Evolutionary conservation across 2,329 filamentous ascomycete genomes (phyloP).

Genomic region (Diaporthe aspalathi): DNA sequence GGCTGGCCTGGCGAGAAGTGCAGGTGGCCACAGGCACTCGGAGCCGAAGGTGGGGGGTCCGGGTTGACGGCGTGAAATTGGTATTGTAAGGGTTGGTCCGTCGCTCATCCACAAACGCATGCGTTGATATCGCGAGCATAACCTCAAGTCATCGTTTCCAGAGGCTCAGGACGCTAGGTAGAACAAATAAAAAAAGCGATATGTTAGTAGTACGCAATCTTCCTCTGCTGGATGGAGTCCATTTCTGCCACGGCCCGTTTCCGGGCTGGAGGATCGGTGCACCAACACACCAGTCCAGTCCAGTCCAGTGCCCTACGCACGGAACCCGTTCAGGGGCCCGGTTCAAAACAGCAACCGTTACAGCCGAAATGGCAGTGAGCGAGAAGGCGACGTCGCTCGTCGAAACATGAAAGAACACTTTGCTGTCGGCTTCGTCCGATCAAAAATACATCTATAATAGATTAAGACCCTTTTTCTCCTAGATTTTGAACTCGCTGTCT

Average conservation of each 20-base stretch:
- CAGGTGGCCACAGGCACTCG: conserved; percentile 7
- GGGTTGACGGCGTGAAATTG: not conserved
- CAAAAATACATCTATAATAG: not conserved
- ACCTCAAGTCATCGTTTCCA: too few species aligned
- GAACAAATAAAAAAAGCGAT: too few species aligned
- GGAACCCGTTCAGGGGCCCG: conserved; percentile 30
- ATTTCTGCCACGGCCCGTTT: not conserved
- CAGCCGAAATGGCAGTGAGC: conserved; percentile 13
- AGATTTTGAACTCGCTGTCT: not conserved
- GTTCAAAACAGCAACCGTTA: conserved; percentile 32
- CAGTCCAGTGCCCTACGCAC: conserved; percentile 25
- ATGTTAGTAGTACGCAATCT: too few species aligned
- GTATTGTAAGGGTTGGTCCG: not conserved
- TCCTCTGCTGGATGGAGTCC: fast-evolving
- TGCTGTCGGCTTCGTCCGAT: conserved; percentile 3
- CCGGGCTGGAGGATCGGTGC: conserved; percentile 14
- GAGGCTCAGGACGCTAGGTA: too few species aligned
- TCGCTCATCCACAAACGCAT: too few species aligned
- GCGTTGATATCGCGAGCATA: not conserved
- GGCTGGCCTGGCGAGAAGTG: not conserved
- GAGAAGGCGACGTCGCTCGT: not conserved
- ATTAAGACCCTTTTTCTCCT: not conserved
- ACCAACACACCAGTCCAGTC: not conserved
- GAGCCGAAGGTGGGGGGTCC: conserved; percentile 6
- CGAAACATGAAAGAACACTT: conserved; percentile 10